Evolutionary conservation across 2,329 filamentous ascomycete genomes (phyloP), one percentile per base, ranked within the genome.

Genomic region (Clonostachys rhizophaga): DNA sequence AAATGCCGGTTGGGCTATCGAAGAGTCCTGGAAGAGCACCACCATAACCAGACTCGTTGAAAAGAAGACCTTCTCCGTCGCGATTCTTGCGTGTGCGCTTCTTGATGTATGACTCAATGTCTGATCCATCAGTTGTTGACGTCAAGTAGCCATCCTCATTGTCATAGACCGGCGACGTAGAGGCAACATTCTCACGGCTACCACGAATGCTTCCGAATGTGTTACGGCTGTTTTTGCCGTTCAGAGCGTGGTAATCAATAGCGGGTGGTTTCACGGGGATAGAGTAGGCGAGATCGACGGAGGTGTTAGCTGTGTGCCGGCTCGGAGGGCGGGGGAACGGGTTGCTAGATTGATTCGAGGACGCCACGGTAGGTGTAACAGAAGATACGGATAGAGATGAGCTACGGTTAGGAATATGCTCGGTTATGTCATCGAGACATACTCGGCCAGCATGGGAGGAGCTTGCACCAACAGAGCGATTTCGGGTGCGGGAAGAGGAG

Each of bases 291-390:
- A 70, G 57, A 48, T 76, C 71, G 34, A 77, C 56, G 0, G 74
- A 76, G 1, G 73, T 76, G 36, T 65, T 68, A 4, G 71, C 65
- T 0, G 73, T 75, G 42, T 75, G 71, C 6, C 66, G 65, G 0
- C 72, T 74, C 17, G 63, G 58, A 0, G 70, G 68, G 5, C 66
- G 56, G 2, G 55, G 58, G 36, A 68, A 70, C 2, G 58, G 58
- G 18, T 69, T 71, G 48, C 66, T 71, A 2, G 70, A 71, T 58
- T 56, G 61, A 45, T 68, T 57, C 1, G 71, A 73, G 3, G 69
- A 64, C 13, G 68, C 56, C 1, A 69, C 70, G 55, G 59, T 66
- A 5, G 63, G 60, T 5, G 64, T 64, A 3, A 67, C 49, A 42
- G 57, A 69, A 59, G 45, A 64, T 62, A 18, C 63, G 55, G 5